Conservation (phyloP, 169 alveolate species). For the Ichthyophthirius multifiliis region DNA sequence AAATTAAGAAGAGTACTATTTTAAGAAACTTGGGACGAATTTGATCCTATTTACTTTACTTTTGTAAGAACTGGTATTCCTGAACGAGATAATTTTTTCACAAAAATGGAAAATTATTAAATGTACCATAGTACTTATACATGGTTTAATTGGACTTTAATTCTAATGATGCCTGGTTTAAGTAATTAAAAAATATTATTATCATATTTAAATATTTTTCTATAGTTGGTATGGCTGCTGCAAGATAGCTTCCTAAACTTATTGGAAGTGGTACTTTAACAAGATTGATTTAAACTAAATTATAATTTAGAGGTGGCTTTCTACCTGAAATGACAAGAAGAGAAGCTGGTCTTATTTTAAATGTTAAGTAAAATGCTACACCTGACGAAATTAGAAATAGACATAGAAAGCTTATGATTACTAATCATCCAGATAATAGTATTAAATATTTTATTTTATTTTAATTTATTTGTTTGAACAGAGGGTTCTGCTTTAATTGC, state of each 20-base stretch:
- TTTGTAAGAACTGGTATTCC: no score
- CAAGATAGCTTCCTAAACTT: background rate
- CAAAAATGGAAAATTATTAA: no score
- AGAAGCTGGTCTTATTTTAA: slow-evolving; percentile 79
- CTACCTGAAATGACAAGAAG: slow-evolving; percentile 53
- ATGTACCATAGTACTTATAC: no score
- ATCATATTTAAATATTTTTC: no score
- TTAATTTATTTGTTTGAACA: background rate
- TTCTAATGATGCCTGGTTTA: no score
- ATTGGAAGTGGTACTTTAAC: background rate
- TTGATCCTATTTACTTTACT: no score
- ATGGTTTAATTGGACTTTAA: no score
- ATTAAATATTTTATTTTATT: background rate
- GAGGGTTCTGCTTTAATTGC: slow-evolving; percentile 79
- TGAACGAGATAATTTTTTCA: no score
- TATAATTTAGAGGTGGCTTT: slow-evolving; percentile 66
- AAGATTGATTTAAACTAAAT: background rate
- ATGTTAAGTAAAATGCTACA: slow-evolving; percentile 50
- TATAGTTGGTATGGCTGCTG: slow-evolving; percentile 5
- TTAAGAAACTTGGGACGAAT: no score
- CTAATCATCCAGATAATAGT: slow-evolving; percentile 75
- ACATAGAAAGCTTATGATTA: slow-evolving; percentile 61
- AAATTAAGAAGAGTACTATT: no score
- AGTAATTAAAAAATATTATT: no score
- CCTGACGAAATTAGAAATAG: slow-evolving; percentile 42